Evolutionary conservation across 2,329 filamentous ascomycete genomes (phyloP).

Genomic region (Tolypocladium guangdongense): DNA sequence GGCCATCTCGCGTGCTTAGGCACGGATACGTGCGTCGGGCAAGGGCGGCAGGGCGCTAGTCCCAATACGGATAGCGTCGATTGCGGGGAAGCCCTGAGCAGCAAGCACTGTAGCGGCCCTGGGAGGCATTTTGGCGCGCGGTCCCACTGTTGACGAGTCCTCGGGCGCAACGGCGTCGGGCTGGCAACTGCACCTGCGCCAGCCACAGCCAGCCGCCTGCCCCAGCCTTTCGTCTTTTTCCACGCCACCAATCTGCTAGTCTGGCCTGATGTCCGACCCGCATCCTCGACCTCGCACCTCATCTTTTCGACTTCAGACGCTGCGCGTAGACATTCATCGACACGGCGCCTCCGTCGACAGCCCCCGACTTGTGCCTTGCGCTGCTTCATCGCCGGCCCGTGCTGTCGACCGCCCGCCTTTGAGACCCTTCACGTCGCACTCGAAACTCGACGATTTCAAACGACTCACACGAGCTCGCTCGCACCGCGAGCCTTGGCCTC

Average conservation of each 20-base stretch:
- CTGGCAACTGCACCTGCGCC: constrained; percentile 2
- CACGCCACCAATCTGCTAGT: constrained; percentile 8
- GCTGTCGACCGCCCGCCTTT: not conserved
- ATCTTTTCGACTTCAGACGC: not conserved
- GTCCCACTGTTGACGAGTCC: not conserved
- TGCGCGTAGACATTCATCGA: not conserved
- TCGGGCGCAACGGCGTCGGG: not conserved
- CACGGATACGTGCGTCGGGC: not conserved
- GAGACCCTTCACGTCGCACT: constrained; percentile 2
- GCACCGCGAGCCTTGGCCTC: not conserved
- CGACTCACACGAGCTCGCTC: not conserved
- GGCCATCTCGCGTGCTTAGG: too few relatives aligned
- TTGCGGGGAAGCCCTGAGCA: not conserved
- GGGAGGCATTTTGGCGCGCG: not conserved
- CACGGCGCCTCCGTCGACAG: not conserved
- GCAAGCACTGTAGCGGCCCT: not conserved
- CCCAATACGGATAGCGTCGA: not conserved
- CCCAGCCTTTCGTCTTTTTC: constrained; percentile 19
- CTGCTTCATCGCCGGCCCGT: not conserved
- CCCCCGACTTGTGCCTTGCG: not conserved
- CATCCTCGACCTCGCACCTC: not conserved
- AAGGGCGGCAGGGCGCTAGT: constrained; percentile 1
- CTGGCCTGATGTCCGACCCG: constrained; percentile 1
- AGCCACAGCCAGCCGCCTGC: constrained; percentile 14
- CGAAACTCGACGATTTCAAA: not conserved